Percentiles rank a stretch among this genome's conserved stretches.
These are phyloP conservation scores for Fraxinus latifolia DNA, from an alignment of 305 asterid species.

Conservation along the genomic window DNA sequence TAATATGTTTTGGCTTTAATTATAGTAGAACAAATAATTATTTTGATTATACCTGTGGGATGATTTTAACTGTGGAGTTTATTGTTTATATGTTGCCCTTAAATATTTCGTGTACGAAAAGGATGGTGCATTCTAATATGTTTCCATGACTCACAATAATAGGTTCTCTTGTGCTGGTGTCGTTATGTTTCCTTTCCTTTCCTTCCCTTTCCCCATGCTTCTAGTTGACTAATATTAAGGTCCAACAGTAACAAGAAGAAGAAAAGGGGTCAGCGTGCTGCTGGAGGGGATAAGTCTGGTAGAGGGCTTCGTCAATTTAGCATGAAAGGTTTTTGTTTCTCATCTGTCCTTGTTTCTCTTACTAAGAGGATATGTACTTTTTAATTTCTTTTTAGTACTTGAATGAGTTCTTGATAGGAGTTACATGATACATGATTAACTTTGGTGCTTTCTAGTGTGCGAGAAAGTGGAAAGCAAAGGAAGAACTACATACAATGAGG, in stretches of 20 bases:
- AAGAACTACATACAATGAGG: conserved; percentile 96
- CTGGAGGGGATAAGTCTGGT: conserved; percentile 84
- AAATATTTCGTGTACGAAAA: background rate
- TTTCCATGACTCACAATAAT: conserved; percentile 4
- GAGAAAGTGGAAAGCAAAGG: conserved; percentile 99
- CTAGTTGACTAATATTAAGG: conserved; percentile 12
- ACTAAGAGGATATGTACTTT: background rate
- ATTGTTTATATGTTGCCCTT: background rate
- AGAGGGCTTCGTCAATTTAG: conserved; percentile 99
- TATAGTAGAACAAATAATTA: background rate
- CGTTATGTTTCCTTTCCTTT: background rate
- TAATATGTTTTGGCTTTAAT: background rate
- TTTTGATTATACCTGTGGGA: background rate
- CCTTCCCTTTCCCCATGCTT: background rate
- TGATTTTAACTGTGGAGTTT: background rate
- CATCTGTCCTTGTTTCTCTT: conserved; percentile 4
- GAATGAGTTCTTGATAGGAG: conserved; percentile 16
- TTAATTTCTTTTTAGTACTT: conserved; percentile 12
- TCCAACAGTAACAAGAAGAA: conserved; percentile 65
- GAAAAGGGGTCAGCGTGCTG: conserved; percentile 95
- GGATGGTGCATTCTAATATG: background rate
- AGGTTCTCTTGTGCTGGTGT: background rate
- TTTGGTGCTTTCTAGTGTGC: conserved; percentile 50
- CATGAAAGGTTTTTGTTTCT: conserved; percentile 73
- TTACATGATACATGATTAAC: conserved; percentile 20